Evolutionary conservation across 257 asterid species (phyloP).

Genomic region (Ehretia macrophylla): DNA sequence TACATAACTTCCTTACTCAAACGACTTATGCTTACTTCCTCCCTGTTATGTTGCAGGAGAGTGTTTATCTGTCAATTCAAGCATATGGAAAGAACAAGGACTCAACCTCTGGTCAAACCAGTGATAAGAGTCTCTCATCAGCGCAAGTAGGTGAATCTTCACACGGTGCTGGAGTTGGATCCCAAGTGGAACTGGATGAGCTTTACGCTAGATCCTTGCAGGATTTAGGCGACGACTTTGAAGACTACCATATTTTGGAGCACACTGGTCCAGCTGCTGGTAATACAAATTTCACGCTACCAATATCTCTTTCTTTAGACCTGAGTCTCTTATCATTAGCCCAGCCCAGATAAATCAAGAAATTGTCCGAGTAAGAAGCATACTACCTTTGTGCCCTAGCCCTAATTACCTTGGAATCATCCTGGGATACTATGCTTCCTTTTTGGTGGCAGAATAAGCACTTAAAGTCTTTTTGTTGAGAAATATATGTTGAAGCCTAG

Average conservation of each 20-base stretch:
- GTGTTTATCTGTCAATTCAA: constrained; percentile 59
- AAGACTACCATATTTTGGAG: constrained; percentile 39
- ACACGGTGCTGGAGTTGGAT: constrained; percentile 28
- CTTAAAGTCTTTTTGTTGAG: no score
- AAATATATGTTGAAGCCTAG: no score
- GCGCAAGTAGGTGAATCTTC: constrained; percentile 45
- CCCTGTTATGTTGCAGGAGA: constrained; percentile 48
- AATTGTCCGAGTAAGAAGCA: no score
- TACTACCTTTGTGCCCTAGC: no score
- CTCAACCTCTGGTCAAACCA: constrained; percentile 39
- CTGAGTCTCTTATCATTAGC: no score
- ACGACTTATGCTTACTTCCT: not conserved
- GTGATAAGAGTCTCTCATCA: constrained; percentile 26
- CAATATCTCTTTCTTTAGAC: no score
- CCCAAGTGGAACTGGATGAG: constrained; percentile 80
- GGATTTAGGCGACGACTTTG: constrained; percentile 65
- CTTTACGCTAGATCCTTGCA: constrained; percentile 82
- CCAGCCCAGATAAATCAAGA: no score
- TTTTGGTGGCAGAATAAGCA: no score
- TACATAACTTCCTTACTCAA: no score
- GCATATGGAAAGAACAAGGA: constrained; percentile 36
- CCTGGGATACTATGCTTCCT: no score
- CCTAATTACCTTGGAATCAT: no score
- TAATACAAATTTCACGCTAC: constrained; percentile 7
- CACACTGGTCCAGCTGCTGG: constrained; percentile 35